Evolutionary conservation across 2,329 filamentous ascomycete genomes (phyloP).

Genomic region (Paramyrothecium sp.): DNA sequence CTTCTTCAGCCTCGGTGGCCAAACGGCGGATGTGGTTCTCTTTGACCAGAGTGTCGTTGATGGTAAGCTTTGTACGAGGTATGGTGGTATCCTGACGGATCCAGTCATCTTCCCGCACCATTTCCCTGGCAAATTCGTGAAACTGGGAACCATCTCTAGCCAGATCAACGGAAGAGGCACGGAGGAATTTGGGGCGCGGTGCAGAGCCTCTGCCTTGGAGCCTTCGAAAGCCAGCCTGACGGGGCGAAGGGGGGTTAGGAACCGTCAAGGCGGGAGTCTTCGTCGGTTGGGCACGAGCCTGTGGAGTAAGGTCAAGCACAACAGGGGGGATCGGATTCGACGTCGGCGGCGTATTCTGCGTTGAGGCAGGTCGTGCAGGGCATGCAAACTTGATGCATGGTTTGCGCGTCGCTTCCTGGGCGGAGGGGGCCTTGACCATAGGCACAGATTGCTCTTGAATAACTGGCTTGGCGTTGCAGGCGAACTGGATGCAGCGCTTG

Average conservation of each 20-base stretch:
- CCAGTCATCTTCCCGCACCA: constrained; percentile 86
- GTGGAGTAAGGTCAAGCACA: constrained; percentile 6
- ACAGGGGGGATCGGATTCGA: constrained; percentile 17
- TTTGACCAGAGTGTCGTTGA: constrained; percentile 85
- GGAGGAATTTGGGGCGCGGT: constrained; percentile 44
- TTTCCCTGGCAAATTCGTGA: constrained; percentile 87
- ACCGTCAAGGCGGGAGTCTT: constrained; percentile 29
- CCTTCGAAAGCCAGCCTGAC: constrained; percentile 11
- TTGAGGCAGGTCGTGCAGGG: constrained; percentile 48
- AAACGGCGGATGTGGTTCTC: constrained; percentile 85
- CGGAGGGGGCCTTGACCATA: constrained; percentile 29
- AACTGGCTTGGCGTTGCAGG: constrained; percentile 68
- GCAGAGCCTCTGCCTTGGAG: constrained; percentile 17
- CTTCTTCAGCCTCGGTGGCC: constrained; percentile 87
- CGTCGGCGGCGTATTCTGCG: constrained; percentile 32
- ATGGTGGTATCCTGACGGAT: constrained; percentile 67
- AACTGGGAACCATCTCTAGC: constrained; percentile 63
- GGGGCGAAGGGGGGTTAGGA: constrained; percentile 17
- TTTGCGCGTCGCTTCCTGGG: constrained; percentile 46
- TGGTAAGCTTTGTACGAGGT: constrained; percentile 71
- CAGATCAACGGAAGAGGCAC: constrained; percentile 48
- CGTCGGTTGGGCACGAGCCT: constrained; percentile 20
- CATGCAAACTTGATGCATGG: constrained; percentile 76
- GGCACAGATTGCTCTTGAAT: constrained; percentile 38
- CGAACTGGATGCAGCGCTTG: constrained; percentile 91